Base-by-base conservation (phyloP, 768 basidiomycete species). In the Sutorius australiensis region DNA sequence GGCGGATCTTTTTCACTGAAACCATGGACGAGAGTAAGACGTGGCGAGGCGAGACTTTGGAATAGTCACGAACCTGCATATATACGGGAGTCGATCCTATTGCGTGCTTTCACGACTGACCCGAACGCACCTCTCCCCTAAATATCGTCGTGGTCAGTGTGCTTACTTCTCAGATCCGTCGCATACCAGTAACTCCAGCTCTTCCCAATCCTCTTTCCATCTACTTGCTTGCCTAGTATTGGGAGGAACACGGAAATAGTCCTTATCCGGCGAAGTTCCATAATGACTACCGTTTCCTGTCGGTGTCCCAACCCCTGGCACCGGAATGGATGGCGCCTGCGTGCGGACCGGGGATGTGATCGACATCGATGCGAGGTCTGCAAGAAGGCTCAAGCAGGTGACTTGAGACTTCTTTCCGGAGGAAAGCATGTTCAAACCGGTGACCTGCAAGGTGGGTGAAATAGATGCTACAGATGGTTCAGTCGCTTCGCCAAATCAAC, bases 181-280 rank as follows among this genome's bases (percentile, higher is more conserved):
- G 45, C 61, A 46, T 62, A 86, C 92, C 62, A 95, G 64, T 31
- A 92, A 75, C 64, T 95, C 94, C 9, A 97, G 72, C 65, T 95
- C 93, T 63, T 95, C 92, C 84, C 91, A 98, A 60, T 98, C 94
- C 49, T 91, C 87, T 61, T 90, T 89, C 83, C 92, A 98, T 53
- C 94, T 73, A 61, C 92, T 94, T 3, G 78, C 67, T 14, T 84
- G 81, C 30, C 80, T 75, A 27, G 77, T 66, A 24, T 69, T 60
- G 36, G 59, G 59, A 56, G 62, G 46, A 50, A 62, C 62, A 43
- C 72, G 70, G 66, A 84, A 84, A 64, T 84, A 87, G 38, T 84
- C 86, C 8, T 76, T 74, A 46, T 89, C 86, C 0, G 89, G 88
- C 0, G 87, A 87, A 6, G 79, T 77, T 44, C 66, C 53, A 66